Evolutionary conservation across 2,329 filamentous ascomycete species (phyloP).

Genomic region (Trichophyton schoenleinii): DNA sequence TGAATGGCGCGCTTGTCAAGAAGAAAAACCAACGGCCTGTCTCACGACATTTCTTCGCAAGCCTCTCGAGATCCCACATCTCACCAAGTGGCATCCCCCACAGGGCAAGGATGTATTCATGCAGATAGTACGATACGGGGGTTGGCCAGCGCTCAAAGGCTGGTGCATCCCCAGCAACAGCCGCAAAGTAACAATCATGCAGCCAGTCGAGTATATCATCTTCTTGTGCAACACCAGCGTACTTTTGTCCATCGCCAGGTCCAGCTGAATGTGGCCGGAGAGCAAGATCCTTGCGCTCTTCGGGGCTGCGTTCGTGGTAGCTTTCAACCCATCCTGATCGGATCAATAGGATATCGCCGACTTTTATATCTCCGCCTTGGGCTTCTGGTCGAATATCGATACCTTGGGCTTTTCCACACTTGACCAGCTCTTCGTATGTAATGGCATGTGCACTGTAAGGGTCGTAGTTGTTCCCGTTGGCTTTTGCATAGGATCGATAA

Average conservation of each 20-base stretch:
- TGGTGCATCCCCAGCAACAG: constrained; percentile 50
- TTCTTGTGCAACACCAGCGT: constrained; percentile 42
- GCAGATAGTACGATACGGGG: constrained; percentile 22
- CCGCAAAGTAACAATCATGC: constrained; percentile 56
- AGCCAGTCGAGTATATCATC: constrained; percentile 51
- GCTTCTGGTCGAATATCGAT: constrained; percentile 47
- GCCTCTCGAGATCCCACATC: constrained; percentile 34
- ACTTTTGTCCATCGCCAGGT: constrained; percentile 31
- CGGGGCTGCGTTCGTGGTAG: constrained; percentile 37
- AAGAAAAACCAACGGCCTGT: constrained; percentile 31
- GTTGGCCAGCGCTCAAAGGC: constrained; percentile 54
- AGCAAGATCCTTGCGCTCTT: constrained; percentile 23
- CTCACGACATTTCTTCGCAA: constrained; percentile 26
- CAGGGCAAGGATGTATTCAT: constrained; percentile 32
- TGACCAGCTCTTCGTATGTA: constrained; percentile 42
- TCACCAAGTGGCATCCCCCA: constrained; percentile 36
- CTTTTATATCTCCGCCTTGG: constrained; percentile 43
- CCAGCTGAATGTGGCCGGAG: constrained; percentile 18
- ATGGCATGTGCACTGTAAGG: constrained; percentile 44
- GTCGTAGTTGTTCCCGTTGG: constrained; percentile 40
- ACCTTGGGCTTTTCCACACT: constrained; percentile 47
- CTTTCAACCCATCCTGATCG: constrained; percentile 51
- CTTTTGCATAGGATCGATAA: constrained; percentile 37
- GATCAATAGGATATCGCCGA: constrained; percentile 55
- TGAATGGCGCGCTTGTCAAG: constrained; percentile 31